phyloP scores from a whole-genome alignment of 2,329 filamentous ascomycete species.

The Fusarium cicatricum region DNA sequence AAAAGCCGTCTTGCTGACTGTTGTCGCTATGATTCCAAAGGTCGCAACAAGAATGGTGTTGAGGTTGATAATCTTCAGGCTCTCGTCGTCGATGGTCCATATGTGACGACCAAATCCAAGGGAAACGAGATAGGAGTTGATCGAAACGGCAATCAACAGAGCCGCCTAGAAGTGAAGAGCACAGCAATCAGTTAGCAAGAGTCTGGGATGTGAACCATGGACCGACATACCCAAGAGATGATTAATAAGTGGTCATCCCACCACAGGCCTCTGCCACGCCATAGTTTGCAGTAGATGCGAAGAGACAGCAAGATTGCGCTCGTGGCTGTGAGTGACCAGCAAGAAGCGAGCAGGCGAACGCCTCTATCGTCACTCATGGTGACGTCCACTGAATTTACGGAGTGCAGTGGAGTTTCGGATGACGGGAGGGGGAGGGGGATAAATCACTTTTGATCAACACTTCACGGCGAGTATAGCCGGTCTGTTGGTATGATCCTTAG shows the following conservation, averaged over 20 bases:
- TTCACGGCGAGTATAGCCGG: no score
- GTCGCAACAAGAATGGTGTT: conserved; percentile 41
- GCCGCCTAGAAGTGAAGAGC: conserved; percentile 29
- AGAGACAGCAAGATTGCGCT: conserved; percentile 42
- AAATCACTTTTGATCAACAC: no score
- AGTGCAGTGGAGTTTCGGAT: not conserved
- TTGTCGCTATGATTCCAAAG: conserved; percentile 47
- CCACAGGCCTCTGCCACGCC: conserved; percentile 47
- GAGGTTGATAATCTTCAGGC: conserved; percentile 40
- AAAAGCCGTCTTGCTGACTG: conserved; percentile 50
- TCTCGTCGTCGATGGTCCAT: conserved; percentile 34
- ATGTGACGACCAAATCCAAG: conserved; percentile 42
- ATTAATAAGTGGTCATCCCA: conserved; percentile 50
- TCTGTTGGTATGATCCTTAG: no score
- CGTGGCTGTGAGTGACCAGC: conserved; percentile 41
- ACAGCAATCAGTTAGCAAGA: not conserved
- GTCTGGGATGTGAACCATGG: not conserved
- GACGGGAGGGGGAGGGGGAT: no score
- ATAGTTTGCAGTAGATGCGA: conserved; percentile 49
- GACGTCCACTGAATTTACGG: not conserved
- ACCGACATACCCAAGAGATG: conserved; percentile 46
- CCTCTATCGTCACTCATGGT: conserved; percentile 35
- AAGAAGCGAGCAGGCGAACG: conserved; percentile 41
- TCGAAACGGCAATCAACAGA: conserved; percentile 41
- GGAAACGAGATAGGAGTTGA: conserved; percentile 45